Percentiles rank a stretch among this genome's conserved stretches.
Evolutionary conservation across 2,329 filamentous ascomycete genomes (phyloP).

Genomic region (Pseudogymnoascus destructans): DNA sequence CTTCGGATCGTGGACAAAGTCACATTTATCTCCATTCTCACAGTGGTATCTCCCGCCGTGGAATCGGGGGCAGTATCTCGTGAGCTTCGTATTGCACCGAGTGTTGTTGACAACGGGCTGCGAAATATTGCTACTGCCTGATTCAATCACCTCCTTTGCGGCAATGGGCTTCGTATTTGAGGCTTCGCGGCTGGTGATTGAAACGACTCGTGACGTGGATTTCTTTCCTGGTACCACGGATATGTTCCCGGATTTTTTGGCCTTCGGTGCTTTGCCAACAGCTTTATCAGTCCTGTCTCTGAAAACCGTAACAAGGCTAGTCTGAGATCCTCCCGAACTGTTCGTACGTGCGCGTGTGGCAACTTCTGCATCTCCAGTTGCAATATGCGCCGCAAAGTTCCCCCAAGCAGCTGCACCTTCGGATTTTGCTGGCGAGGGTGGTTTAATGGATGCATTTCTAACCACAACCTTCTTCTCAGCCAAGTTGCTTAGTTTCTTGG

Average conservation of each 20-base stretch:
- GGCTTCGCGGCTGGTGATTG: background rate
- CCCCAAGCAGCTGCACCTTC: conserved; percentile 15
- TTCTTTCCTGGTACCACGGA: background rate
- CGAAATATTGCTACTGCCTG: background rate
- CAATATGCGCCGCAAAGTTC: background rate
- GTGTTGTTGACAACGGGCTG: background rate
- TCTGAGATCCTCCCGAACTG: background rate
- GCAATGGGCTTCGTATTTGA: background rate
- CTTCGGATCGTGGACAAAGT: background rate
- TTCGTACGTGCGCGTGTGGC: background rate
- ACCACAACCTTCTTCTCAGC: conserved; percentile 30
- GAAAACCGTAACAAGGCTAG: background rate
- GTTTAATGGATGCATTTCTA: conserved; percentile 30
- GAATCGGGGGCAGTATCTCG: background rate
- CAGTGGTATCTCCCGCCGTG: conserved; percentile 2
- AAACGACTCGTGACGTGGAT: background rate
- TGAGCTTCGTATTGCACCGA: background rate
- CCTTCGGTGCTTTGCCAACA: background rate
- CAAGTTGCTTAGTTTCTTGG: conserved; percentile 13
- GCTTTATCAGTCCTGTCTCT: background rate
- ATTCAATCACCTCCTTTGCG: background rate
- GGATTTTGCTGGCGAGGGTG: background rate
- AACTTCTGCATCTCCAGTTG: background rate
- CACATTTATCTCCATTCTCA: background rate
- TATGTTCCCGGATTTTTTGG: background rate